Conservation (phyloP, 2,329 filamentous ascomycete genomes). For the Phialophora chinensis region DNA sequence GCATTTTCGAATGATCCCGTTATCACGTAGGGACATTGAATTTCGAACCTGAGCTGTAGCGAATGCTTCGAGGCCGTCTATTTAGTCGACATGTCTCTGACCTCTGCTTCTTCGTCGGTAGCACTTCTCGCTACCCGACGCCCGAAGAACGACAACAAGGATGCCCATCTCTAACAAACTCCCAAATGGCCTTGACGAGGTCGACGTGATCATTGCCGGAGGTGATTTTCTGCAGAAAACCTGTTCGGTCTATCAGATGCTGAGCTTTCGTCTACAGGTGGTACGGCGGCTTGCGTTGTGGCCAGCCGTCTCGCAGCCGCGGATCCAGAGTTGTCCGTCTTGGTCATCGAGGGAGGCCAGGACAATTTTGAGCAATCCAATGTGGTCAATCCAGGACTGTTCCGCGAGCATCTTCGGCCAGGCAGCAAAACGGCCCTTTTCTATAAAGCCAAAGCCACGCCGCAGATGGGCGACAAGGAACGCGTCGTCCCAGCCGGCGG, state of each 20-base stretch:
- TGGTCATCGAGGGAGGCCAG: slow-evolving; percentile 61
- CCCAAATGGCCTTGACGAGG: neutral
- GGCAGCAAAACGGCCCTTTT: slow-evolving; percentile 53
- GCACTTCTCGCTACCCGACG: neutral
- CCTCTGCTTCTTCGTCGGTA: neutral
- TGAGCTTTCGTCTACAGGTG: slow-evolving; percentile 44
- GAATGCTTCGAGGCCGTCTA: neutral
- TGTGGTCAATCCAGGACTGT: slow-evolving; percentile 60
- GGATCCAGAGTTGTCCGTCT: slow-evolving; percentile 56
- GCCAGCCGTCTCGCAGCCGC: slow-evolving; percentile 59
- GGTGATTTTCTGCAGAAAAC: neutral
- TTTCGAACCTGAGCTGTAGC: neutral
- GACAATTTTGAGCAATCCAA: slow-evolving; percentile 59
- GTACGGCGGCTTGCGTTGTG: slow-evolving; percentile 57
- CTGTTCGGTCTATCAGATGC: neutral
- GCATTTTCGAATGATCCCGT: neutral
- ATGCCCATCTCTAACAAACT: neutral
- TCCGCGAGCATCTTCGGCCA: slow-evolving; percentile 55
- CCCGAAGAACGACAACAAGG: neutral
- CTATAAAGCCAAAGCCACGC: neutral
- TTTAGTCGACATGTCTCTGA: neutral
- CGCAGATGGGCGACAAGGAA: neutral
- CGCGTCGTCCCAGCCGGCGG: neutral
- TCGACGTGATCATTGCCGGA: neutral
- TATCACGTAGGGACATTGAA: neutral